phyloP scores from a whole-genome alignment of 495 filamentous ascomycete species.

The Entonaema liquescens region DNA sequence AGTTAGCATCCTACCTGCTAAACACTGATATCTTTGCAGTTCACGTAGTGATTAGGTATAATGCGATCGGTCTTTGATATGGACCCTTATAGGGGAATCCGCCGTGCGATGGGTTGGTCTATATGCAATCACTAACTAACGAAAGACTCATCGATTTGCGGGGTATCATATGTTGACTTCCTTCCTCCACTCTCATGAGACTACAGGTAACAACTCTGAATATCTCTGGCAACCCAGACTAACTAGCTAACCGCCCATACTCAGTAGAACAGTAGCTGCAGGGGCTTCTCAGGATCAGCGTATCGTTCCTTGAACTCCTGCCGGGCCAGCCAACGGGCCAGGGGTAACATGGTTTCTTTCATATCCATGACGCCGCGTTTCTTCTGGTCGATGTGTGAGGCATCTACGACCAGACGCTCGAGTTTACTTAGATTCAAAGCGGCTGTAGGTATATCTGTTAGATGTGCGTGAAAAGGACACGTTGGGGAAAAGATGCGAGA shows the following conservation, averaged over 20 bases:
- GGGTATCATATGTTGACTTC: slow-evolving; percentile 30
- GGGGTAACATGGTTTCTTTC: slow-evolving; percentile 82
- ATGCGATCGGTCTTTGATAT: background rate
- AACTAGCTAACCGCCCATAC: background rate
- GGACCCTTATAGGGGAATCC: background rate
- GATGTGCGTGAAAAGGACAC: background rate
- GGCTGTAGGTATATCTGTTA: slow-evolving; percentile 56
- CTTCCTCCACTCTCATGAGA: background rate
- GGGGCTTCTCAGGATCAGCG: slow-evolving; percentile 54
- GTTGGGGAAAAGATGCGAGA: background rate
- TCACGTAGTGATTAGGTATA: background rate
- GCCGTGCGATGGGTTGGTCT: background rate
- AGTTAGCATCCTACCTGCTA: background rate
- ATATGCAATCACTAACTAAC: background rate
- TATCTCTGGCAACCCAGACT: background rate
- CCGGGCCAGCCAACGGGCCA: slow-evolving; percentile 72
- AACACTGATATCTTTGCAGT: background rate
- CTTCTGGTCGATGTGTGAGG: slow-evolving; percentile 90
- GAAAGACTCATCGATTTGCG: slow-evolving; percentile 6
- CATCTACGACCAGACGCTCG: slow-evolving; percentile 84
- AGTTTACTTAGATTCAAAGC: slow-evolving; percentile 72
- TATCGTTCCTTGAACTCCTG: slow-evolving; percentile 76
- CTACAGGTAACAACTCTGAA: background rate
- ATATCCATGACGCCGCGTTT: slow-evolving; percentile 92
- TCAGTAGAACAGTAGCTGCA: slow-evolving; percentile 69